Base-by-base conservation (phyloP, 768 basidiomycete species). In the Podaxis sp. region DNA sequence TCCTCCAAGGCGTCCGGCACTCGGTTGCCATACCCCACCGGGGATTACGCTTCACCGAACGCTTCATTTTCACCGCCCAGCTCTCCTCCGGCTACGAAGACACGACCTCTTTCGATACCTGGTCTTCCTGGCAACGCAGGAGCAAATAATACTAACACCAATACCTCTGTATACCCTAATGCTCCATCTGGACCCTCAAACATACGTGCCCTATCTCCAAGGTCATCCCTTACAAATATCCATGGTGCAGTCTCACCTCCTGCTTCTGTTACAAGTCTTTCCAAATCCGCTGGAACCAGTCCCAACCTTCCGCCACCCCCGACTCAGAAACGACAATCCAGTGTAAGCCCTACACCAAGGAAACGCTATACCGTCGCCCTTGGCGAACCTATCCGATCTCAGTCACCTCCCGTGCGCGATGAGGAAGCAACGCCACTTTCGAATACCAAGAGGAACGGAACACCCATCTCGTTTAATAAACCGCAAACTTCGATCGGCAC, bases 321-420 rank as follows among this genome's bases (percentile, higher is more conserved):
- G 61, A 57, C 36, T 62, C 63, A 59, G 63, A 71, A 76, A 47
- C 76, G 85, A 18, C 80, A 79, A 14, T 74, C 78, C 4, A 88
- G 85, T 66, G 79, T 86, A 57, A 85, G 85, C 59, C 85, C 87
- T 1, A 91, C 89, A 2, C 90, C 92, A 1, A 76, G 91, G 62
- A 94, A 94, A 67, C 80, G 92, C 40, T 93, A 94, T 68, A 93
- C 92, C 0, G 91, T 93, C 35, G 91, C 92, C 0, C 79, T 94
- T 0, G 91, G 90, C 9, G 88, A 83, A 2, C 87, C 90, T 0
- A 85, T 91, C 61, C 63, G 75, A 76, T 13, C 59, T 2, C 59
- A 60, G 27, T 60, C 59, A 9, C 73, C 78, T 14, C 69, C 74
- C 5, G 70, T 67, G 4, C 36, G 18, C 13, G 59, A 60, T 13